phyloP scores from a whole-genome alignment of 2,329 filamentous ascomycete species.

The Zelopaecilomyces penicillatus region DNA sequence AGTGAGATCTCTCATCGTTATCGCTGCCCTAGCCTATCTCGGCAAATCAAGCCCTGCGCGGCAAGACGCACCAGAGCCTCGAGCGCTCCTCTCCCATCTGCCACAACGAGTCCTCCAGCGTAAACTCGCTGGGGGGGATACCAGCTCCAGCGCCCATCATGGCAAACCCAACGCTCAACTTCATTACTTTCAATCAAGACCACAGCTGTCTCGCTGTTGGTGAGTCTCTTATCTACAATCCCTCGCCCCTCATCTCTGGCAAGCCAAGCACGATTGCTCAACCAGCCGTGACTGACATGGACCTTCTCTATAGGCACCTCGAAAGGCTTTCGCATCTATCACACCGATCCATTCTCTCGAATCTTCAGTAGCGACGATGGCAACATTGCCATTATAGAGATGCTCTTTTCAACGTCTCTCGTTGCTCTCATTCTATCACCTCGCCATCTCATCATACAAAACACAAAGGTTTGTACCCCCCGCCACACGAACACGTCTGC shows the following conservation, averaged over 20 bases:
- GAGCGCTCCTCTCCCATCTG: no score
- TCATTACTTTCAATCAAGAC: constrained; percentile 98
- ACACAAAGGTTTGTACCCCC: constrained; percentile 67
- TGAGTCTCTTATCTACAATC: constrained; percentile 35
- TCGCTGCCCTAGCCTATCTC: no score
- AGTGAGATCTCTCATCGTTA: no score
- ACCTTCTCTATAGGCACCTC: constrained; percentile 58
- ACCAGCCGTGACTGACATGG: not conserved
- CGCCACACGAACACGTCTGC: not conserved
- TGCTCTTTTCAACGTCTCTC: constrained; percentile 96
- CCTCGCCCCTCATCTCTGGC: not conserved
- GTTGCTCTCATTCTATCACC: constrained; percentile 91
- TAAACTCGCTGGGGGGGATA: constrained; percentile 3
- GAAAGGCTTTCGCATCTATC: constrained; percentile 92
- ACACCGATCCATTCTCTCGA: constrained; percentile 91
- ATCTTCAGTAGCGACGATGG: constrained; percentile 91
- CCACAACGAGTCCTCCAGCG: constrained; percentile 2
- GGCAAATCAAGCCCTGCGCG: no score
- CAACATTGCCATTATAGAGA: constrained; percentile 93
- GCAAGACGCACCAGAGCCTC: no score
- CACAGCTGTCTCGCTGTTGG: constrained; percentile 94
- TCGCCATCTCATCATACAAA: constrained; percentile 87
- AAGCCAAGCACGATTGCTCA: not conserved
- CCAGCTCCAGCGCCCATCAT: constrained; percentile 34
- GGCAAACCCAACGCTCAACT: constrained; percentile 75